These are phyloP conservation scores for Baeospora myosura DNA, from an alignment of 1,284 basidiomycete genomes.

Conservation along the genomic window DNA sequence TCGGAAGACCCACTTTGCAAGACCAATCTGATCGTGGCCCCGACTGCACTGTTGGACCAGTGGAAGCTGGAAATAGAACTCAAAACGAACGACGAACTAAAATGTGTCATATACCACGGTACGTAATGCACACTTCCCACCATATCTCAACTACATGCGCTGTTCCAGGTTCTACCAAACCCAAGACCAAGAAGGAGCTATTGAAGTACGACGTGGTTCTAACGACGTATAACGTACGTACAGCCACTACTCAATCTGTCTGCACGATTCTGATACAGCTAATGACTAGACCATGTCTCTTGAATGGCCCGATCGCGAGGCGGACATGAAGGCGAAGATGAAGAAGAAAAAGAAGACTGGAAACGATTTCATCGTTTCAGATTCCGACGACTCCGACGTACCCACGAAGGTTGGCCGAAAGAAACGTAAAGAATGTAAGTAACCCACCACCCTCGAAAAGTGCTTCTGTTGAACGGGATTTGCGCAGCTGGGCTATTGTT, in stretches of 20 bases:
- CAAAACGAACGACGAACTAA: slow-evolving; percentile 41
- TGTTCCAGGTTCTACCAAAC: slow-evolving; percentile 32
- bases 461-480: not conserved
- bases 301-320: slow-evolving; percentile 51
- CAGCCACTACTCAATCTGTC: not conserved
- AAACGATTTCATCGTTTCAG: slow-evolving; percentile 34
- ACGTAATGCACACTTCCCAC: slow-evolving; percentile 5
- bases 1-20: slow-evolving; percentile 36
- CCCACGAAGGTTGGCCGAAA: slow-evolving; percentile 8
- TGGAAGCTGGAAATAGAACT: slow-evolving; percentile 54
- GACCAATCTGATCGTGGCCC: slow-evolving; percentile 50
- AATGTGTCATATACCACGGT: slow-evolving; percentile 53
- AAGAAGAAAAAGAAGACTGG: slow-evolving; percentile 27
- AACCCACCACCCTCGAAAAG: not conserved
- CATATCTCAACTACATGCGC: not conserved
- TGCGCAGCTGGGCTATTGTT: slow-evolving; percentile 37
- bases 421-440: slow-evolving; percentile 20
- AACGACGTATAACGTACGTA: slow-evolving; percentile 48
- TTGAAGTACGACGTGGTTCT: slow-evolving; percentile 47
- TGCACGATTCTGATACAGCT: not conserved
- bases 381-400: slow-evolving; percentile 29
- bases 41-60: slow-evolving; percentile 46
- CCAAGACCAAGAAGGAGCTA: slow-evolving; percentile 34
- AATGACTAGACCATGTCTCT: slow-evolving; percentile 40
- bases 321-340: slow-evolving; percentile 32